Conservation (phyloP, 345 rosid species). For the Mangifera indica region DNA sequence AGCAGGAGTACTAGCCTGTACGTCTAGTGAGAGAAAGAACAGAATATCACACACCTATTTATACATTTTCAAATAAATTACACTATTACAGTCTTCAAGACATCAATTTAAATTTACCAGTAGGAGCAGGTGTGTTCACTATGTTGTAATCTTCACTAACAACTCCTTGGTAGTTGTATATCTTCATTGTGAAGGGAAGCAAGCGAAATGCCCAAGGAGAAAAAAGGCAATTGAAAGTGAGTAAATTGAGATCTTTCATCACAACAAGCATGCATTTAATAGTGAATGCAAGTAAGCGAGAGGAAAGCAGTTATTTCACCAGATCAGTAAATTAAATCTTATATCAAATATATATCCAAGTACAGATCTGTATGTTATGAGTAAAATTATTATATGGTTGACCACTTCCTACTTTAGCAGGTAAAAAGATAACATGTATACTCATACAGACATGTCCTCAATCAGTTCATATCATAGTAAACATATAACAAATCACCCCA, state of each 20-base stretch:
- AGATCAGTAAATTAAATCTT: background rate
- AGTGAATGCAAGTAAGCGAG: background rate
- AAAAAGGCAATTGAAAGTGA: constrained; percentile 12
- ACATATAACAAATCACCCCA: background rate
- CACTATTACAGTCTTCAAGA: background rate
- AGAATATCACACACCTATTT: background rate
- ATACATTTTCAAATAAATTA: background rate
- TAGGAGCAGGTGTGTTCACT: constrained; percentile 86
- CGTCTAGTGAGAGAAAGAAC: constrained; percentile 41
- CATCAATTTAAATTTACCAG: constrained; percentile 43
- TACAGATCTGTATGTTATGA: background rate
- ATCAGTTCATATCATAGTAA: background rate
- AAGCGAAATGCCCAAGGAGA: background rate
- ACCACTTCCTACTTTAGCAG: background rate
- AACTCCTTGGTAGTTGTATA: constrained; percentile 90
- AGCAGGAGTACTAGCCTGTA: constrained; percentile 82
- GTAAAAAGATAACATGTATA: background rate
- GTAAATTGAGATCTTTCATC: constrained; percentile 18
- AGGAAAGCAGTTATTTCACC: background rate
- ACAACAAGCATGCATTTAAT: background rate
- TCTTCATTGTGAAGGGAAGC: constrained; percentile 41
- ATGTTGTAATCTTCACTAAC: constrained; percentile 80
- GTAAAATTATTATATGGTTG: background rate
- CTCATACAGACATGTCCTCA: background rate
- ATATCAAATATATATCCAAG: too few relatives aligned